phyloP scores from a whole-genome alignment of 129 eudicot species.

The Pseudognaphalium luteoalbum region DNA sequence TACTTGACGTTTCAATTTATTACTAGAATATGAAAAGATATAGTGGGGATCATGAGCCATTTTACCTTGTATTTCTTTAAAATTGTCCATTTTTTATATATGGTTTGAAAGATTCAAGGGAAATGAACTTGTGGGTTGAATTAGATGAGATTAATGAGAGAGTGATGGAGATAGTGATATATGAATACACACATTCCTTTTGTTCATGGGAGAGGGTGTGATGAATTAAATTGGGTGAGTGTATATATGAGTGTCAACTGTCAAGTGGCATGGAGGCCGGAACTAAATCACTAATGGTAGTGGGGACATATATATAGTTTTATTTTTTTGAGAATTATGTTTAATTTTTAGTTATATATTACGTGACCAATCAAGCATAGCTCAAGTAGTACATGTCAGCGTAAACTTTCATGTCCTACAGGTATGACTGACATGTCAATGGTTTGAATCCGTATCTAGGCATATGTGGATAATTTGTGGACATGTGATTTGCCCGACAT shows the following conservation, averaged over 20 bases:
- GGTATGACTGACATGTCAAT: too few relatives aligned
- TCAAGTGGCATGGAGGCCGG: conserved; percentile 48
- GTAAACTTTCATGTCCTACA: too few relatives aligned
- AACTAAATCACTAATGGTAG: conserved; percentile 34
- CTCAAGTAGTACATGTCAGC: too few relatives aligned
- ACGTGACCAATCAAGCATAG: too few relatives aligned
- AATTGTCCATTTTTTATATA: conserved; percentile 27
- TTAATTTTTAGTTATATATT: not conserved
- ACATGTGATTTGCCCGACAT: too few relatives aligned
- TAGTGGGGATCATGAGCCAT: conserved; percentile 50
- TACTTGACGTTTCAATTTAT: conserved; percentile 30
- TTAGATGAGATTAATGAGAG: conserved; percentile 29
- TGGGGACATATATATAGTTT: conserved; percentile 68
- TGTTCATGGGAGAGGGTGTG: conserved; percentile 41
- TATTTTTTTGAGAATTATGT: not conserved
- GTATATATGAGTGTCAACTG: conserved; percentile 43
- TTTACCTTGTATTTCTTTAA: conserved; percentile 64
- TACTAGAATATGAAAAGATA: not conserved
- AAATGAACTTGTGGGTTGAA: conserved; percentile 31
- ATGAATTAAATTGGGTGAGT: conserved; percentile 39
- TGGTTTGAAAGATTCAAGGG: conserved; percentile 15
- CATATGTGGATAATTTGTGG: too few relatives aligned
- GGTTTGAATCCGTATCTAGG: too few relatives aligned
- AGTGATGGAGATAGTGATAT: conserved; percentile 38
- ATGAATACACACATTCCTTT: conserved; percentile 42